Conservation (phyloP, 176 grass and related monocot genomes). For the Guadua angustifolia region DNA sequence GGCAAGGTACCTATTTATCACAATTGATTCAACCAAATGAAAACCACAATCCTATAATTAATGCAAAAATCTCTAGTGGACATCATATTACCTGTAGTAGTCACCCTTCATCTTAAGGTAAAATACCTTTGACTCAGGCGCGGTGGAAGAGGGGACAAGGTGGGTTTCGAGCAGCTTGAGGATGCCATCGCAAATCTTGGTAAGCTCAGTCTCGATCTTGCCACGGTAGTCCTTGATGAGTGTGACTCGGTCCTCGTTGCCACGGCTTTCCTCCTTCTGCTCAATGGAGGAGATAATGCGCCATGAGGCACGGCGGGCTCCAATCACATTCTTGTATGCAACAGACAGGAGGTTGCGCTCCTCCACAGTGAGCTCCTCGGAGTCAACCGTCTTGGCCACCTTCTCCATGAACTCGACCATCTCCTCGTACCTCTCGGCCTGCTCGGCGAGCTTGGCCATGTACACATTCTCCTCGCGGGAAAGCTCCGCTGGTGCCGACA, state of each 20-base stretch:
- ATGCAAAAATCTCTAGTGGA: background rate
- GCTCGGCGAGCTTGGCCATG: constrained; percentile 88
- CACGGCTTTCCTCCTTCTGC: constrained; percentile 85
- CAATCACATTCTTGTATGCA: constrained; percentile 90
- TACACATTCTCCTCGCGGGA: constrained; percentile 86
- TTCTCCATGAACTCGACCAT: constrained; percentile 98
- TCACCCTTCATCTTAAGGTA: constrained; percentile 98
- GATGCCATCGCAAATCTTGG: constrained; percentile 79
- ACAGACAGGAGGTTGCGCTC: constrained; percentile 92
- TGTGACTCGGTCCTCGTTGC: constrained; percentile 71
- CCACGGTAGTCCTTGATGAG: constrained; percentile 79
- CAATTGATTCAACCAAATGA: constrained; percentile 36
- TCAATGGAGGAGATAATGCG: constrained; percentile 89
- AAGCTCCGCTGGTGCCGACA: constrained; percentile 63
- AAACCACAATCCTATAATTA: constrained; percentile 1
- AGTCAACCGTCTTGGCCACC: constrained; percentile 68
- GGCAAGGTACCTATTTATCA: constrained; percentile 77
- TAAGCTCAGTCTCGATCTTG: constrained; percentile 78
- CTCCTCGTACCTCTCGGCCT: constrained; percentile 89
- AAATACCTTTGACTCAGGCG: constrained; percentile 84
- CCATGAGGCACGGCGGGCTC: constrained; percentile 78
- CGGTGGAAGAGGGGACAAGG: constrained; percentile 76
- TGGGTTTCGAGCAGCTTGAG: constrained; percentile 77
- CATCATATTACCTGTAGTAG: constrained; percentile 75
- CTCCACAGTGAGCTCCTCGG: constrained; percentile 75